Conservation (phyloP, 495 filamentous ascomycete species). For the Pyrenula massariospora region DNA sequence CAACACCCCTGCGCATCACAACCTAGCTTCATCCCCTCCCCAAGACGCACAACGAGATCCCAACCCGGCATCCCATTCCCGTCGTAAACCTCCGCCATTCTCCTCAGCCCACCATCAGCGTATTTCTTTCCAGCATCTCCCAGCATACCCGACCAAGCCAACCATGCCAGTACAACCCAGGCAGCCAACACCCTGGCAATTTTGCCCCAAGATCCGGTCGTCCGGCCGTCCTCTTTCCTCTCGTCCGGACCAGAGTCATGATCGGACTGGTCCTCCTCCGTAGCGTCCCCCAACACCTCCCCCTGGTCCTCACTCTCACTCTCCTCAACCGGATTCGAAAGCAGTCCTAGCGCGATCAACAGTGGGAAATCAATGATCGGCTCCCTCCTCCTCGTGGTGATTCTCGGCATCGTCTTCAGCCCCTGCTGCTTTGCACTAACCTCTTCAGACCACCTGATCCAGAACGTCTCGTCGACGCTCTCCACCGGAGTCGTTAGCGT, state of each 20-base stretch:
- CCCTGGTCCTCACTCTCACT: neutral
- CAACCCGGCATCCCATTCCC: no score
- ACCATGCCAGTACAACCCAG: neutral
- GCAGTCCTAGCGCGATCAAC: neutral
- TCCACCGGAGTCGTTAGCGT: neutral
- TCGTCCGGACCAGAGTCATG: neutral
- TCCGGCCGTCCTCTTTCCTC: neutral
- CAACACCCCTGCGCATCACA: constrained; percentile 5
- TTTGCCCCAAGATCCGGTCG: neutral
- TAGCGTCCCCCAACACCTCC: neutral
- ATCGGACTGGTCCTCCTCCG: neutral
- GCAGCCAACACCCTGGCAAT: neutral
- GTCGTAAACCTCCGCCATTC: no score
- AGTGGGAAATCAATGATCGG: neutral
- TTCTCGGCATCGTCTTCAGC: neutral
- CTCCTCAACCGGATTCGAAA: neutral
- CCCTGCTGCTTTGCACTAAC: neutral
- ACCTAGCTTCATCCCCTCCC: constrained; percentile 9
- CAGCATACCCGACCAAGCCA: neutral
- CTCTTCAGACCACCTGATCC: neutral
- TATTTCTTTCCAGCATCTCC: neutral
- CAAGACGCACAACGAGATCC: no score
- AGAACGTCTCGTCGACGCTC: neutral
- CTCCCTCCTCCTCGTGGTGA: neutral
- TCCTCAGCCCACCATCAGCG: neutral